Evolutionary conservation across 176 grass and related monocot genomes (phyloP), one percentile per base, ranked within the genome.

Genomic region (Pontederia paniculata): DNA sequence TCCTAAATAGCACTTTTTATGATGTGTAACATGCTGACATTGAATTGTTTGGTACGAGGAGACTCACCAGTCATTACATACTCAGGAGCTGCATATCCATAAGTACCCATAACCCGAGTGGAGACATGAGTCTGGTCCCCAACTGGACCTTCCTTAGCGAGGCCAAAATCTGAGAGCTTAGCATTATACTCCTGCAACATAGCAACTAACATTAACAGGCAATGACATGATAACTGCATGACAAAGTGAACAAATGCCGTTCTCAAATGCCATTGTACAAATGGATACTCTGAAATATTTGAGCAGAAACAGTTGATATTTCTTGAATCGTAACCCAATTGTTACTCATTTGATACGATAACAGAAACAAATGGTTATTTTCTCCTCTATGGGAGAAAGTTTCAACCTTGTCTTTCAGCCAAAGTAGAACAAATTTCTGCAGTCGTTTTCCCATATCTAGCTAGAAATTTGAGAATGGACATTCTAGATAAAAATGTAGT

Each of bases 111-210:
- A 23, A 63, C 44, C 23, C 44, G 60, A 63, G 60, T 63, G 20
- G 60, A 63, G 9, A 63, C 60, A 23, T 63, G 60, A 48, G 60
- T 63, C 47, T 63, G 7, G 10, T 63, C 60, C 47, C 60, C 60
- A 17, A 63, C 47, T 5, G 60, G 60, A 47, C 60, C 60, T 13
- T 63, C 60, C 44, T 63, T 63, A 47, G 60, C 60, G 23, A 63
- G 60, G 60, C 60, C 60, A 63, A 63, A 63, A 11, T 63, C 60
- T 22, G 60, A 63, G 20, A 63, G 60, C 44, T 63, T 63, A 63
- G 60, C 44, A 16, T 63, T 63, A 23, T 63, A 63, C 21, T 63
- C 60, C 60, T 63, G 60, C 37, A 63, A 63, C 45, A 59, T 9
- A 14, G 13, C 25, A 56, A 23, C 10, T 11, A 12, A 9, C 54